These are phyloP conservation scores for Kwoniella shandongensis DNA, from an alignment of 768 basidiomycete genomes.

Conservation along the genomic window DNA sequence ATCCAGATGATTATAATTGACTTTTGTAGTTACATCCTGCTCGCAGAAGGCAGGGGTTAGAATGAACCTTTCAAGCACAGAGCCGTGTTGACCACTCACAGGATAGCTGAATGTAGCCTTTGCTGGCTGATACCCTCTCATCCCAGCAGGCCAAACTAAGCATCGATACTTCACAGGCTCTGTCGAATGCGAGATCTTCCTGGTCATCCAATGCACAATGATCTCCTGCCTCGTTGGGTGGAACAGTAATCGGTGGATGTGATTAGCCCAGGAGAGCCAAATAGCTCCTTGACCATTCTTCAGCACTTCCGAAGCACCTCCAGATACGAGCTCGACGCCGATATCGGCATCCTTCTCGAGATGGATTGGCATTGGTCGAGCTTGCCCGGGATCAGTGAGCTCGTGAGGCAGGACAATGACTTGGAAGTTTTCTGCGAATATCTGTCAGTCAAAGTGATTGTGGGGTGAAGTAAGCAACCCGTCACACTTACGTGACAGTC, in stretches of 20 bases:
- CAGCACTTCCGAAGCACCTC: constrained; percentile 54
- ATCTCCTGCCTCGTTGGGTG: constrained; percentile 74
- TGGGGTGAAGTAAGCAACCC: background rate
- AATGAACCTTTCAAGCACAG: constrained; percentile 4
- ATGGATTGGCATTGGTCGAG: constrained; percentile 21
- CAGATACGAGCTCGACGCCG: constrained; percentile 27
- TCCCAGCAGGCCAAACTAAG: constrained; percentile 89
- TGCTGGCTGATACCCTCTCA: constrained; percentile 80
- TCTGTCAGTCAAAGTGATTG: background rate
- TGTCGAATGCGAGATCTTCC: constrained; percentile 60
- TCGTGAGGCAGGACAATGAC: constrained; percentile 65
- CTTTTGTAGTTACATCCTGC: constrained; percentile 43
- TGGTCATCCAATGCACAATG: constrained; percentile 80
- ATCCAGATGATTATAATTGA: constrained; percentile 52
- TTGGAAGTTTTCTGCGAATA: constrained; percentile 77
- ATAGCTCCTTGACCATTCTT: constrained; percentile 62
- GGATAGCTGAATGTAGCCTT: constrained; percentile 72
- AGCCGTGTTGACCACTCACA: constrained; percentile 52
- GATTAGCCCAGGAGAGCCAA: constrained; percentile 90
- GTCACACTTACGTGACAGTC: constrained; percentile 58
- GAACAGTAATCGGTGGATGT: constrained; percentile 89
- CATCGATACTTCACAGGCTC: constrained; percentile 75
- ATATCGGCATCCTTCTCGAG: constrained; percentile 22
- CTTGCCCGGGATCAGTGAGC: constrained; percentile 16
- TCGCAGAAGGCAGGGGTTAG: constrained; percentile 27